phyloP scores from a whole-genome alignment of 2,329 filamentous ascomycete genomes.

The Fusarium coffeatum region DNA sequence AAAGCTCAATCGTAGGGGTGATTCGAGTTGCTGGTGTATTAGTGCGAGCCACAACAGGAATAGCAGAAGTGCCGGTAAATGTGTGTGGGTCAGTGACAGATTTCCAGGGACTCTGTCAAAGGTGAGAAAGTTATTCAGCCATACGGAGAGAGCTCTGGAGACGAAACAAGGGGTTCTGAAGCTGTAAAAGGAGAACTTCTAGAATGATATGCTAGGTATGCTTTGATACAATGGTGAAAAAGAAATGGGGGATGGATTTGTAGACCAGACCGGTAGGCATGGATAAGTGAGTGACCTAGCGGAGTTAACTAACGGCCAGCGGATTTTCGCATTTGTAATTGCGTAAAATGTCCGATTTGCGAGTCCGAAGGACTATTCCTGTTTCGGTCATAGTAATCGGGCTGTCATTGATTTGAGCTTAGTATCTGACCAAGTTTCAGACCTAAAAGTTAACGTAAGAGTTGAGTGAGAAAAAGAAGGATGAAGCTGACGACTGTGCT shows the following conservation, averaged over 20 bases:
- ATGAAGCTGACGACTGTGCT: conserved; percentile 21
- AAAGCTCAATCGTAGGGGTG: conserved; percentile 20
- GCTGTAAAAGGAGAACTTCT: conserved; percentile 4
- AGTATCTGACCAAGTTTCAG: conserved; percentile 30
- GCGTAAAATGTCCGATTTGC: conserved; percentile 44
- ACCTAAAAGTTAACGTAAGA: conserved; percentile 11
- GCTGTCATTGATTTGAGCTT: conserved; percentile 10
- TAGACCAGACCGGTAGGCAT: not conserved
- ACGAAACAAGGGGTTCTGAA: conserved; percentile 6
- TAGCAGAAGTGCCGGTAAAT: conserved; percentile 32
- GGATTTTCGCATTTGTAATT: conserved; percentile 39
- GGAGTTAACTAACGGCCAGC: conserved; percentile 38
- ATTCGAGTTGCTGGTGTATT: conserved; percentile 35
- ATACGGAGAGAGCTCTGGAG: not conserved
- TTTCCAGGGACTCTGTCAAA: conserved; percentile 4
- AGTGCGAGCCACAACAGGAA: conserved; percentile 42
- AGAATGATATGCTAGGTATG: not conserved
- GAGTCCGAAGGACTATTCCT: conserved; percentile 26
- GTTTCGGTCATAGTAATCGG: conserved; percentile 16
- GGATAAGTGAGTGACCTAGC: conserved; percentile 20
- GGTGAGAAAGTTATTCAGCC: not conserved
- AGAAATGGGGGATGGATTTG: conserved; percentile 24
- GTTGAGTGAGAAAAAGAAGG: conserved; percentile 10
- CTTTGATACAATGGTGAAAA: conserved; percentile 15
- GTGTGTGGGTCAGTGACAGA: conserved; percentile 41